Conservation (phyloP, 768 basidiomycete genomes). For the Hygrocybe coccinea region DNA sequence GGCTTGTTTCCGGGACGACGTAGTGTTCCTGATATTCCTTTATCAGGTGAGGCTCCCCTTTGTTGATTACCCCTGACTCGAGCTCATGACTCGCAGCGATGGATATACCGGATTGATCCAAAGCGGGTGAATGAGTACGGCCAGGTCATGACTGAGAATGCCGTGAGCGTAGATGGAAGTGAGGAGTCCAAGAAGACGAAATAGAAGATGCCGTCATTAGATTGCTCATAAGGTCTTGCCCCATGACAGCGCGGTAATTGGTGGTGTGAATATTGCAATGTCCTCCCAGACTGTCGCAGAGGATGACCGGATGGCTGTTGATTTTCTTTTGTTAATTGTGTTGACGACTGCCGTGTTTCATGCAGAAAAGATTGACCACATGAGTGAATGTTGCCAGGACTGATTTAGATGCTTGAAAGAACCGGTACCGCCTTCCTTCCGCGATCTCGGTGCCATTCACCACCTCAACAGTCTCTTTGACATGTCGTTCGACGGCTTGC, state of each 20-base stretch:
- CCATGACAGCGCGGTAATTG: too few relatives aligned
- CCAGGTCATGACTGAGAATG: slow-evolving; percentile 62
- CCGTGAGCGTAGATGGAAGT: slow-evolving; percentile 35
- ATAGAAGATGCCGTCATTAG: slow-evolving; percentile 5
- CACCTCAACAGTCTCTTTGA: neutral
- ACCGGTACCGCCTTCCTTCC: neutral
- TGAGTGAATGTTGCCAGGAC: too few relatives aligned
- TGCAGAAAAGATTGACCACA: too few relatives aligned
- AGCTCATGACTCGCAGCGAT: slow-evolving; percentile 54
- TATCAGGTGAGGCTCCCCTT: slow-evolving; percentile 66
- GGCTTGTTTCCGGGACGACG: slow-evolving; percentile 85
- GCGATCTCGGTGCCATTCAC: neutral
- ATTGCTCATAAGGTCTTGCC: too few relatives aligned
- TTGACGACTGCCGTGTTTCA: too few relatives aligned
- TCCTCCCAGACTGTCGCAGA: too few relatives aligned
- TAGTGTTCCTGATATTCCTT: slow-evolving; percentile 86
- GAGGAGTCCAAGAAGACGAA: slow-evolving; percentile 57
- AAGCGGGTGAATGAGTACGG: slow-evolving; percentile 96
- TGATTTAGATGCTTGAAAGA: neutral
- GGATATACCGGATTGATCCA: slow-evolving; percentile 95
- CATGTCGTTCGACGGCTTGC: neutral
- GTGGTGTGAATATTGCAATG: too few relatives aligned
- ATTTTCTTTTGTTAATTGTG: too few relatives aligned
- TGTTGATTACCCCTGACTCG: neutral
- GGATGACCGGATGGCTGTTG: slow-evolving; percentile 1